phyloP scores from a whole-genome alignment of 2,329 filamentous ascomycete genomes.

The Sphaerostilbella broomeana region DNA sequence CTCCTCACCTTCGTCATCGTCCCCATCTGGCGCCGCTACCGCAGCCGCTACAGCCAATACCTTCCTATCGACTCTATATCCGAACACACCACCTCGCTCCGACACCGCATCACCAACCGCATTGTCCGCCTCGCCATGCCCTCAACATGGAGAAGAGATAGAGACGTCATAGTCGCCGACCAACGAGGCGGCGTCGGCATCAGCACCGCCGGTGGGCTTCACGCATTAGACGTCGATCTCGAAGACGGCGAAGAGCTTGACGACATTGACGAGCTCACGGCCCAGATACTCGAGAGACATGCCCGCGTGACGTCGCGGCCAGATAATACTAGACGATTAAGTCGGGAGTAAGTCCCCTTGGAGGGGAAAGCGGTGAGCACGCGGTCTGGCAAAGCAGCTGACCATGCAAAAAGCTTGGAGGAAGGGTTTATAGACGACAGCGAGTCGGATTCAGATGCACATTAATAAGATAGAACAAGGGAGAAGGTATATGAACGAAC shows the following conservation, averaged over 20 bases:
- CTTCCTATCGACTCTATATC: conserved; percentile 61
- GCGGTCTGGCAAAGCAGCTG: not conserved
- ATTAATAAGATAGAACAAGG: too few relatives aligned
- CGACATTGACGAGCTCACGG: conserved; percentile 47
- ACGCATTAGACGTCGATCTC: conserved; percentile 43
- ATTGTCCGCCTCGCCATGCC: conserved; percentile 30
- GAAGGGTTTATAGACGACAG: conserved; percentile 41
- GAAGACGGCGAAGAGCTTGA: conserved; percentile 64
- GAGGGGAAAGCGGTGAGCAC: not conserved
- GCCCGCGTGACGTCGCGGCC: conserved; percentile 29
- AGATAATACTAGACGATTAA: conserved; percentile 57
- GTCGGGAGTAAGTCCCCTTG: conserved; percentile 56
- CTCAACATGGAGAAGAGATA: conserved; percentile 42
- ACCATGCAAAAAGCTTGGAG: conserved; percentile 25
- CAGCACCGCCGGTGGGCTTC: conserved; percentile 28
- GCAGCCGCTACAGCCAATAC: conserved; percentile 65
- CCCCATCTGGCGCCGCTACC: conserved; percentile 64
- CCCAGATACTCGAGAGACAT: conserved; percentile 34
- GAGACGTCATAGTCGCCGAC: conserved; percentile 32
- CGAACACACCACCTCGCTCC: conserved; percentile 48
- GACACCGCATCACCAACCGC: conserved; percentile 39
- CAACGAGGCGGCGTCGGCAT: not conserved
- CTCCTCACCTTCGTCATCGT: conserved; percentile 57
- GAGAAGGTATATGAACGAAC: too few relatives aligned
- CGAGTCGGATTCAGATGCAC: conserved; percentile 31